These are phyloP conservation scores for Jackrogersella minutella DNA, from an alignment of 495 filamentous ascomycete genomes.

Conservation along the genomic window DNA sequence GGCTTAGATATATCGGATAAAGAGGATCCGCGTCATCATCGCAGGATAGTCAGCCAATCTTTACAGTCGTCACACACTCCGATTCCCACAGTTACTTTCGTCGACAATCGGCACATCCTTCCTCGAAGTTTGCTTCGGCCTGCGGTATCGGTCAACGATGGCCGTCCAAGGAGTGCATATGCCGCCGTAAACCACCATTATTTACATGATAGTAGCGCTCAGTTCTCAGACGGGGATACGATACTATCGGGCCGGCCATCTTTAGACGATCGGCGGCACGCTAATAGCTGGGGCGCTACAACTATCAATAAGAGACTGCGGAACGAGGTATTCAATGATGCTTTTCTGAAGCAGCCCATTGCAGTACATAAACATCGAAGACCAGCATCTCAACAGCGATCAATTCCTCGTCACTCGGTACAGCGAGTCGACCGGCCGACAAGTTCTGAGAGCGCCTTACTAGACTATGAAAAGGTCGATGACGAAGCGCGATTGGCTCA, in stretches of 20 bases:
- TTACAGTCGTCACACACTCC: conserved; percentile 56
- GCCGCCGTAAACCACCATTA: conserved; percentile 38
- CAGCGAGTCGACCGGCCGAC: conserved; percentile 48
- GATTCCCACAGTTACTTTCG: conserved; percentile 91
- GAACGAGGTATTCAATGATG: conserved; percentile 93
- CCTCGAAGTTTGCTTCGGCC: conserved; percentile 76
- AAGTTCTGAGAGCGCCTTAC: conserved; percentile 31
- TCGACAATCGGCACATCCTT: conserved; percentile 95
- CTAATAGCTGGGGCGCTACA: conserved; percentile 94
- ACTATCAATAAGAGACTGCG: conserved; percentile 87
- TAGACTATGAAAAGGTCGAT: conserved; percentile 4
- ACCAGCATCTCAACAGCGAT: conserved; percentile 65
- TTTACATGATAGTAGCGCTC: conserved; percentile 14
- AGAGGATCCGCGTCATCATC: conserved; percentile 49
- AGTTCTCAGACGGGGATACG: conserved; percentile 1
- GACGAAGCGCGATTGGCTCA: conserved; percentile 5
- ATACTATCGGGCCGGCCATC: conserved; percentile 45
- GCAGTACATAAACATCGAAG: conserved; percentile 63
- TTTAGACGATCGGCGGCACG: conserved; percentile 58
- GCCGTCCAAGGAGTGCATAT: conserved; percentile 50
- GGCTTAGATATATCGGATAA: conserved; percentile 26
- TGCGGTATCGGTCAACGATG: conserved; percentile 30
- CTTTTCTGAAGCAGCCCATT: conserved; percentile 85
- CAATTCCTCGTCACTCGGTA: conserved; percentile 56
- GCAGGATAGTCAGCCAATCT: conserved; percentile 82